A percentile compares a stretch with the other conserved stretches of the same genome.
These are phyloP conservation scores for Thraustochytrium sp. DNA, from an alignment of 352 stramenopile genomes.

Conservation along the genomic window DNA sequence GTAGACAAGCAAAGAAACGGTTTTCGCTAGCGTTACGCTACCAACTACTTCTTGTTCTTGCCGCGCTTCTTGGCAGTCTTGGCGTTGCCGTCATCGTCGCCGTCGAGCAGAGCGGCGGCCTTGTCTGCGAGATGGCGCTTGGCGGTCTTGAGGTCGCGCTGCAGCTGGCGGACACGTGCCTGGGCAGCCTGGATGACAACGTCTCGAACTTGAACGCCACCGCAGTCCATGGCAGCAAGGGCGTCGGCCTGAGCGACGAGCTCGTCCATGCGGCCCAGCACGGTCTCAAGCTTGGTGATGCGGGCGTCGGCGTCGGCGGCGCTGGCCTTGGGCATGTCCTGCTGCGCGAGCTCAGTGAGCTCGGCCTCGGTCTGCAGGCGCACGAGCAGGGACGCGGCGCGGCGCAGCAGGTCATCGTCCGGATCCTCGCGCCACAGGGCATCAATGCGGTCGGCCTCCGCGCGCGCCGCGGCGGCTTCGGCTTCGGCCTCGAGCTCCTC, in stretches of 20 bases:
- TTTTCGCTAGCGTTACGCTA: too few species aligned
- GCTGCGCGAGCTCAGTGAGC: not conserved
- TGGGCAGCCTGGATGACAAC: not conserved
- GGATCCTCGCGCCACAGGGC: not conserved
- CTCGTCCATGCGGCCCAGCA: not conserved
- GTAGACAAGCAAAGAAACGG: too few species aligned
- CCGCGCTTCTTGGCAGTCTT: not conserved
- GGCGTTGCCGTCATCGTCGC: not conserved
- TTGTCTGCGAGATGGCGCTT: conserved; percentile 35
- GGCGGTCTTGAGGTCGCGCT: conserved; percentile 2
- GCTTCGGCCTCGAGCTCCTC: not conserved
- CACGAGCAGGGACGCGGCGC: not conserved
- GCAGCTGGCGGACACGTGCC: not conserved
- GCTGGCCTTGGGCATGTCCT: not conserved
- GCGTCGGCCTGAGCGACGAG: not conserved
- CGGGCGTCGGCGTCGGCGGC: not conserved
- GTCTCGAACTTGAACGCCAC: not conserved
- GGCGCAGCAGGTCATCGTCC: not conserved
- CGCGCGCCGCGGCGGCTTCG: not conserved
- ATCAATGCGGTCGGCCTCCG: not conserved
- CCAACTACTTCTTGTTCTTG: not conserved
- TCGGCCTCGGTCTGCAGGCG: not conserved
- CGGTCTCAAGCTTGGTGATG: not conserved
- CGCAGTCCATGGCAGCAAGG: not conserved
- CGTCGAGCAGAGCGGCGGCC: not conserved